Evolutionary conservation across 257 asterid genomes (phyloP), one percentile per base, ranked within the genome.

Genomic region (Jasminum sambac): DNA sequence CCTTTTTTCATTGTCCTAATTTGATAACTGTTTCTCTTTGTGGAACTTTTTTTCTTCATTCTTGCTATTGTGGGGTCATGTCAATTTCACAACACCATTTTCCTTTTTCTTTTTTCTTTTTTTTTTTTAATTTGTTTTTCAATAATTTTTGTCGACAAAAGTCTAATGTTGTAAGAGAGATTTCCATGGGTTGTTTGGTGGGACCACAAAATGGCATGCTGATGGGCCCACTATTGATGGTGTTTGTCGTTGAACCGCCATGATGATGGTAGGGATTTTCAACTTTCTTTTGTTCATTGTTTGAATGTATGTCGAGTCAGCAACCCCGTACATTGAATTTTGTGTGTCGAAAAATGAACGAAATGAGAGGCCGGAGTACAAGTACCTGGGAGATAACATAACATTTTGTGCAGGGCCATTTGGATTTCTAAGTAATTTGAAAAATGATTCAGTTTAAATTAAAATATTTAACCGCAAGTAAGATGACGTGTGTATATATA

Each of bases 1-100:
- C 67, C 68, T 57, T 62, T 62, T 42, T 34, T 66, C 60, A 16
- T 41, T 37, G 23, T 65, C 8, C 24, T 37, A 61, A 38, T 64
- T 73, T 43, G 50, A 64, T 73, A 83, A 80, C 86, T 80, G 80
- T 77, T 74, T 64, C 70, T 59, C 78, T 46, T 72, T 77, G 74
- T 74, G 70, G 66, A 65, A 38, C 69, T 58, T 72, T 71, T 79
- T 78, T 74, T 64, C 74, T 79, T 82, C 78, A 74, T 79, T 74
- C 77, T 74, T 76, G 59, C 69, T 65, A 25, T 52, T 73, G 88
- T 80, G 86, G 89, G 91, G 81, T 65, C 87, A 78, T 42, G 7
- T 40, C 81, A 72, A 75, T 74, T 42, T 64, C 70, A 70, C 70
- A 25, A 77, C 70, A 65, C 70, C 62, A 66, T 72, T 78, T 78